Evolutionary conservation across 495 filamentous ascomycete species (phyloP).

Genomic region (Trichoderma parareesei): DNA sequence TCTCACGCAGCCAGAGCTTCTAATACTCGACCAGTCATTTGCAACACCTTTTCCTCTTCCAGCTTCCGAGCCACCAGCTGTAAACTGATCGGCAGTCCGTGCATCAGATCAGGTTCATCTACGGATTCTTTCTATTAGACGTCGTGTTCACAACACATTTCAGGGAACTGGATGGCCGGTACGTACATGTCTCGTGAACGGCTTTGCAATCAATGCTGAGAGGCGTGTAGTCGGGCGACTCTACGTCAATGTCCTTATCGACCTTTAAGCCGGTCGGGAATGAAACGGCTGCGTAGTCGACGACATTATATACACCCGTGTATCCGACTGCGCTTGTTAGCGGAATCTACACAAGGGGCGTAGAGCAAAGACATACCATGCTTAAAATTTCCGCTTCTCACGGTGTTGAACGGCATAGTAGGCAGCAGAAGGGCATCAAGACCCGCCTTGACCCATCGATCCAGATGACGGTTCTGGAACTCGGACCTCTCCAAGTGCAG

Average conservation of each 20-base stretch:
- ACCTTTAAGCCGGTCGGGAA: slow-evolving; percentile 61
- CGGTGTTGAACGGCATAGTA: slow-evolving; percentile 65
- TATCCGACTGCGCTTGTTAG: slow-evolving; percentile 54
- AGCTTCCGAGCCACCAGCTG: slow-evolving; percentile 72
- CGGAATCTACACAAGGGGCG: neutral
- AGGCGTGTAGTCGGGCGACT: slow-evolving; percentile 49
- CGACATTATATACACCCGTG: slow-evolving; percentile 57
- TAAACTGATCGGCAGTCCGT: slow-evolving; percentile 69
- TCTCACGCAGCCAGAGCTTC: slow-evolving; percentile 33
- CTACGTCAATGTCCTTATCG: slow-evolving; percentile 42
- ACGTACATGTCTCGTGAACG: slow-evolving; percentile 61
- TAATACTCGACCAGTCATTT: slow-evolving; percentile 63
- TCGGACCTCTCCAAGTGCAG: slow-evolving; percentile 60
- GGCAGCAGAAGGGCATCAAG: slow-evolving; percentile 65
- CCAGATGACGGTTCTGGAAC: slow-evolving; percentile 64
- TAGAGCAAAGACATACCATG: slow-evolving; percentile 34
- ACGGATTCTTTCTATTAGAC: slow-evolving; percentile 1
- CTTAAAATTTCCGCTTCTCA: slow-evolving; percentile 70
- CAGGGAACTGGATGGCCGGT: neutral
- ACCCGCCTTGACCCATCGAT: slow-evolving; percentile 61
- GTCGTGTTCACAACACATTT: neutral
- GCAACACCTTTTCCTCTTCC: slow-evolving; percentile 79
- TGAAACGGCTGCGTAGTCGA: slow-evolving; percentile 27
- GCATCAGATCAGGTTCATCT: slow-evolving; percentile 62
- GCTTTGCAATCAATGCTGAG: slow-evolving; percentile 60